phyloP scores from a whole-genome alignment of 192 early-diverging fungal species.

The Backusella sp. region DNA sequence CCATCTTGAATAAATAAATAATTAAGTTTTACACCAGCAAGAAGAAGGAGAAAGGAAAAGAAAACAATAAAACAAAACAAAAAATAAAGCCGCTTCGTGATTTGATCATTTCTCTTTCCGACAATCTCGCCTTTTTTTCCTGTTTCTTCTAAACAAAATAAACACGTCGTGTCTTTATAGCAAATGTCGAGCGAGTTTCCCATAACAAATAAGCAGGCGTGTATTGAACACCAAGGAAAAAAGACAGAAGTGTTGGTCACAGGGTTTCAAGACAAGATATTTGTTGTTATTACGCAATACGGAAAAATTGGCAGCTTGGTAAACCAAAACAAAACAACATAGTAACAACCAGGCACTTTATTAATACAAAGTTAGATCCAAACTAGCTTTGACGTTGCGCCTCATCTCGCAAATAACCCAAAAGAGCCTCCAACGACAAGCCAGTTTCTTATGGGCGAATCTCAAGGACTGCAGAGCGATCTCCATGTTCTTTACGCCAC shows the following conservation, averaged over 20 bases:
- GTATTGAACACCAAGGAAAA: slow-evolving; percentile 38
- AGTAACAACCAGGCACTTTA: background rate
- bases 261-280: slow-evolving; percentile 50
- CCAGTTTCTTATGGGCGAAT: slow-evolving; percentile 47
- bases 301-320: slow-evolving; percentile 57
- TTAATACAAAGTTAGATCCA: slow-evolving; percentile 34
- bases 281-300: slow-evolving; percentile 52
- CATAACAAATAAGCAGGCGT: slow-evolving; percentile 43
- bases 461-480: slow-evolving; percentile 35
- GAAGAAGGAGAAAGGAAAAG: background rate
- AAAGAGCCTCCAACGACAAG: slow-evolving; percentile 31
- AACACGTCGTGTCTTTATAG: background rate
- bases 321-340: slow-evolving; percentile 11
- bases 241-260: slow-evolving; percentile 52
- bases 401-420: slow-evolving; percentile 27
- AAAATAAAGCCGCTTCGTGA: background rate
- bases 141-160: no score
- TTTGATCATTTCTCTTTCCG: background rate
- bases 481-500: slow-evolving; percentile 54
- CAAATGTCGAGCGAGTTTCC: slow-evolving; percentile 39
- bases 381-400: slow-evolving; percentile 41
- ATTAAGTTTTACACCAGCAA: background rate
- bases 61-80: background rate
- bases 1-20: slow-evolving; percentile 14
- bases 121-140: background rate